Evolutionary conservation across 2,329 filamentous ascomycete genomes (phyloP).

Genomic region (Cadophora luteo-olivacea): DNA sequence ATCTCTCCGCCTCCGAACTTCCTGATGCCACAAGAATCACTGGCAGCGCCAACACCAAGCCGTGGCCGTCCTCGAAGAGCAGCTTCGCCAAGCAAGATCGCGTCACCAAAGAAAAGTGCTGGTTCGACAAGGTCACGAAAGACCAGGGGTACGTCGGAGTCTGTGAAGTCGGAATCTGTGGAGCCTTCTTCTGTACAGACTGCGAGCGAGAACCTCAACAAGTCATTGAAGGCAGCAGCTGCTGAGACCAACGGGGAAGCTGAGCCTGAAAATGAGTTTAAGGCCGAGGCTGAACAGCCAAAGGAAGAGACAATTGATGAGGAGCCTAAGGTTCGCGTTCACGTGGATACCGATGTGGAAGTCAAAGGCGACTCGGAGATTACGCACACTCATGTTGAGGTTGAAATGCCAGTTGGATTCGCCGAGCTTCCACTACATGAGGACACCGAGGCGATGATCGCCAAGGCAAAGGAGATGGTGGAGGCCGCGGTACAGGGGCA

Average conservation of each 20-base stretch:
- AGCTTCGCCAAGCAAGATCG: conserved; percentile 56
- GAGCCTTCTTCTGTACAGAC: conserved; percentile 55
- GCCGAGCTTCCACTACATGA: conserved; percentile 75
- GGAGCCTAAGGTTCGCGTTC: conserved; percentile 69
- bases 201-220: conserved; percentile 55
- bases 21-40: conserved; percentile 52
- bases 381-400: conserved; percentile 74
- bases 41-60: conserved; percentile 45
- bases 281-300: conserved; percentile 28
- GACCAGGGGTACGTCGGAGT: conserved; percentile 46
- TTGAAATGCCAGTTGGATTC: conserved; percentile 74
- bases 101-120: conserved; percentile 53
- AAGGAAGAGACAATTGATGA: conserved; percentile 38
- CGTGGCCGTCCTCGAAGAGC: conserved; percentile 62
- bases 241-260: conserved; percentile 36
- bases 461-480: conserved; percentile 88
- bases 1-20: conserved; percentile 84
- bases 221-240: conserved; percentile 52
- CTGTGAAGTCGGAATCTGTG: conserved; percentile 47
- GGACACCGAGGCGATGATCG: conserved; percentile 83
- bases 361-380: conserved; percentile 65
- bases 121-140: conserved; percentile 48
- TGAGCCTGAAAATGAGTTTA: conserved; percentile 36
- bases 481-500: conserved; percentile 63
- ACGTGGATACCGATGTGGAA: conserved; percentile 69